Conservation (phyloP, 2,329 filamentous ascomycete species). For the Aquanectria penicillioides region DNA sequence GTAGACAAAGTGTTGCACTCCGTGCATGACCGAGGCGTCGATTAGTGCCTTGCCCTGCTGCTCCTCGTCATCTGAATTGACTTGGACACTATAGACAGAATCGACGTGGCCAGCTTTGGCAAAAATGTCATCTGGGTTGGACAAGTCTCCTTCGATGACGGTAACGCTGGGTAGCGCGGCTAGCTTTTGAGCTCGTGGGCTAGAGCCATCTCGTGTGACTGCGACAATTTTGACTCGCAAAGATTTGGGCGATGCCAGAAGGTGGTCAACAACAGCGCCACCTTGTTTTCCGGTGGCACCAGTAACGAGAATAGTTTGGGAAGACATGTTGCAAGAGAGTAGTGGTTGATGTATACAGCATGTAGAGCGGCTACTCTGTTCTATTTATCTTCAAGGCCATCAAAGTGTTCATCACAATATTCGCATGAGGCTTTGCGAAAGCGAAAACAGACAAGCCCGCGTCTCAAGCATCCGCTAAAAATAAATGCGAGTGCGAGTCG, state of each 20-base stretch:
- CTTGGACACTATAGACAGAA: slow-evolving; percentile 20
- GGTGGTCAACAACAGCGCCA: slow-evolving; percentile 18
- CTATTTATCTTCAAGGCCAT: too few relatives aligned
- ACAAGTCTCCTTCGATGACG: slow-evolving; percentile 14
- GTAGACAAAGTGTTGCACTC: slow-evolving; percentile 67
- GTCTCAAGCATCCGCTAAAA: too few relatives aligned
- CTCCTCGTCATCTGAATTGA: slow-evolving; percentile 33
- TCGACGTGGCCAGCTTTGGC: slow-evolving; percentile 8
- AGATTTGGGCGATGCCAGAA: slow-evolving; percentile 4
- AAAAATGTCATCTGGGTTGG: slow-evolving; percentile 18
- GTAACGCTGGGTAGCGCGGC: slow-evolving; percentile 12
- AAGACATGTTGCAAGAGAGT: background rate
- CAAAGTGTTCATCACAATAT: too few relatives aligned
- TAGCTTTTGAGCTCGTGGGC: slow-evolving; percentile 11
- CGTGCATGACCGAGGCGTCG: slow-evolving; percentile 60
- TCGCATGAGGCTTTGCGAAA: too few relatives aligned
- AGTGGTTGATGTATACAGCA: background rate
- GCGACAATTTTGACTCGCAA: slow-evolving; percentile 15
- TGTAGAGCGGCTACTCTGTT: too few relatives aligned
- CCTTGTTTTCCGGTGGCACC: slow-evolving; percentile 28
- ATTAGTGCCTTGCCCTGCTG: slow-evolving; percentile 63
- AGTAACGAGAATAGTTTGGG: slow-evolving; percentile 16
- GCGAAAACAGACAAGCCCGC: too few relatives aligned
- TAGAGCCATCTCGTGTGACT: slow-evolving; percentile 18
- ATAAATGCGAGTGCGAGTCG: too few relatives aligned